These are phyloP conservation scores for Populus hybrid DNA, from an alignment of 441 rosid genomes.

Conservation along the genomic window DNA sequence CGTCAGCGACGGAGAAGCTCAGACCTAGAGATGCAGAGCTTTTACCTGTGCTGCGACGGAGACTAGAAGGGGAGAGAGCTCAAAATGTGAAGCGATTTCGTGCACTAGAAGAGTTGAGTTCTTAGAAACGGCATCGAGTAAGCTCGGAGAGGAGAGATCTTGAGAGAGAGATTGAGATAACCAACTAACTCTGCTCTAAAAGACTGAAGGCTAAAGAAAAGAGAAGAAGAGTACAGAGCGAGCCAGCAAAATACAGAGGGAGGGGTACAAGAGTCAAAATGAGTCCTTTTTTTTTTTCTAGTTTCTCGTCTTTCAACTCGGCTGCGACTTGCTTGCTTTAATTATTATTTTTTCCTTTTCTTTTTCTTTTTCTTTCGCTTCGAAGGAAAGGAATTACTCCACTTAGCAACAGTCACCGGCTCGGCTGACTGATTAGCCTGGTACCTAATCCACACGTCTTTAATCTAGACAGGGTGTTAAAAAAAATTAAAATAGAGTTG, in stretches of 20 bases:
- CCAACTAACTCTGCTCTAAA: not conserved
- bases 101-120: not conserved
- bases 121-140: not conserved
- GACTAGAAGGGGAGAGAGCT: not conserved
- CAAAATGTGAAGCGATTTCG: not conserved
- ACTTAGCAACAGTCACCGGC: not conserved
- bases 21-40: not conserved
- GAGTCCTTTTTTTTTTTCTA: not conserved
- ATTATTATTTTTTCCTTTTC: not conserved
- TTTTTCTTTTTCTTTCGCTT: not conserved
- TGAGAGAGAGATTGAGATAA: not conserved
- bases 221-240: not conserved
- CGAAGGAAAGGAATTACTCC: not conserved
- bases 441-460: not conserved
- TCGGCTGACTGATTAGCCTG: not conserved
- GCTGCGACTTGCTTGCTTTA: not conserved
- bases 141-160: not conserved
- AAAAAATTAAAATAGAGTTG: too few species aligned
- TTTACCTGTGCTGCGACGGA: not conserved
- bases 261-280: not conserved
- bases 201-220: not conserved
- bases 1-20: not conserved
- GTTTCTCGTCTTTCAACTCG: not conserved
- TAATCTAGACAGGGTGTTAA: not conserved
- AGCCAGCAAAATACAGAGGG: not conserved